These are phyloP conservation scores for Cytospora piceae DNA, from an alignment of 2,329 filamentous ascomycete genomes.

Conservation along the genomic window DNA sequence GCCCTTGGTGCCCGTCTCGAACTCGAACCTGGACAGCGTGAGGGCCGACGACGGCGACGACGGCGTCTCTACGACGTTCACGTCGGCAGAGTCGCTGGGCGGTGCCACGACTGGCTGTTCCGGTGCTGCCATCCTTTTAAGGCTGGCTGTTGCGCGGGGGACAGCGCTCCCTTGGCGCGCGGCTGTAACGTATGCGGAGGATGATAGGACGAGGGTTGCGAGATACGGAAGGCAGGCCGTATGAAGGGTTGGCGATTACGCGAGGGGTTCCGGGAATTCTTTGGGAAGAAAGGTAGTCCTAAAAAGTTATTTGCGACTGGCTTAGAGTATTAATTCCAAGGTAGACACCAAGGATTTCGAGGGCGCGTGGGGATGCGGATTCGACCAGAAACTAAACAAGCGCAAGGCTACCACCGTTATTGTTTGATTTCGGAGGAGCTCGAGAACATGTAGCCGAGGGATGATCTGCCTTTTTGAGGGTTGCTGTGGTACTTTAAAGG, in stretches of 20 bases:
- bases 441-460: conserved; percentile 27
- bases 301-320: conserved; percentile 14
- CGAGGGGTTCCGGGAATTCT: conserved; percentile 4
- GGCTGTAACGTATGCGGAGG: conserved; percentile 18
- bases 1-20: conserved; percentile 69
- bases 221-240: background rate
- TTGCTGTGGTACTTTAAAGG: conserved; percentile 11
- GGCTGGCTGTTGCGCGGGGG: conserved; percentile 16
- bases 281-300: conserved; percentile 3
- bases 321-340: conserved; percentile 15
- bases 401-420: conserved; percentile 16
- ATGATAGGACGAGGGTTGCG: background rate
- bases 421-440: conserved; percentile 18
- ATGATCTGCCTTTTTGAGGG: conserved; percentile 12
- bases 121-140: conserved; percentile 23
- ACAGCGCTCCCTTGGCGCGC: conserved; percentile 22
- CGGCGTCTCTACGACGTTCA: conserved; percentile 44
- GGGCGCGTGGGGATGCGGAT: conserved; percentile 18
- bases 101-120: conserved; percentile 25
- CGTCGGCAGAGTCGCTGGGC: conserved; percentile 16
- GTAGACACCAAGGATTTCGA: conserved; percentile 9
- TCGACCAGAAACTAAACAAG: conserved; percentile 9
- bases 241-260: conserved; percentile 3
- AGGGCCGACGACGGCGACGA: conserved; percentile 49
- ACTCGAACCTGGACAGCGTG: conserved; percentile 84